Conservation (phyloP, 257 asterid species). For the Thymus quinquecostatus region DNA sequence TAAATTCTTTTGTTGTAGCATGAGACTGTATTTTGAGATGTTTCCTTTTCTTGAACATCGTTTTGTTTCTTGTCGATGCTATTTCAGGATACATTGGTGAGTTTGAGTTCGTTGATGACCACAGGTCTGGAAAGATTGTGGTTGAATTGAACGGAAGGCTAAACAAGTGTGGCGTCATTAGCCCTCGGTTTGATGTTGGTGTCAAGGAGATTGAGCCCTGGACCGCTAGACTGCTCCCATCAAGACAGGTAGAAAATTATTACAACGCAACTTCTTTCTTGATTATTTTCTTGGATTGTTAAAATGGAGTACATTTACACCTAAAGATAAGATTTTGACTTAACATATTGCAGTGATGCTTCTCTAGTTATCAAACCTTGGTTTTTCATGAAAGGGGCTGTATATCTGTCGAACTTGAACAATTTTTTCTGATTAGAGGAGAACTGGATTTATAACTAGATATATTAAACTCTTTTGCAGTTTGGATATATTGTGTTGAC, state of each 20-base stretch:
- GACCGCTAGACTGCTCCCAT: constrained; percentile 50
- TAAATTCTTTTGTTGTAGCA: neutral
- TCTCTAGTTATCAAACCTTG: neutral
- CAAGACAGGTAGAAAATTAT: constrained; percentile 37
- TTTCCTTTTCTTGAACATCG: neutral
- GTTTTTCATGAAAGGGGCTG: neutral
- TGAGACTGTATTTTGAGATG: neutral
- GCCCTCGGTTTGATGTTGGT: constrained; percentile 49
- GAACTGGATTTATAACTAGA: neutral
- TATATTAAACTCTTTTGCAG: constrained; percentile 12
- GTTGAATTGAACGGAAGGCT: constrained; percentile 49
- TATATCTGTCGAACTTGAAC: neutral
- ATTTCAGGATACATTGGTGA: constrained; percentile 44
- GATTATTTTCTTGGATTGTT: neutral
- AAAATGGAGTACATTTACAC: neutral
- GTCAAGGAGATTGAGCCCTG: constrained; percentile 51
- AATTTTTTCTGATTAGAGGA: neutral
- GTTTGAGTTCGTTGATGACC: constrained; percentile 51
- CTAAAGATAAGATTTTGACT: neutral
- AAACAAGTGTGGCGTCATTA: constrained; percentile 48
- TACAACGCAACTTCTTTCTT: neutral
- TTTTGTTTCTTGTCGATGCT: neutral
- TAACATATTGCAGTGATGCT: neutral
- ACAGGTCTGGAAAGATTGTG: constrained; percentile 48
- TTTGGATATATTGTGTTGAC: constrained; percentile 48